A percentile compares a stretch with the other conserved stretches of the same genome.
phyloP scores from a whole-genome alignment of 2,329 filamentous ascomycete species.

The Penicillium decumbens region DNA sequence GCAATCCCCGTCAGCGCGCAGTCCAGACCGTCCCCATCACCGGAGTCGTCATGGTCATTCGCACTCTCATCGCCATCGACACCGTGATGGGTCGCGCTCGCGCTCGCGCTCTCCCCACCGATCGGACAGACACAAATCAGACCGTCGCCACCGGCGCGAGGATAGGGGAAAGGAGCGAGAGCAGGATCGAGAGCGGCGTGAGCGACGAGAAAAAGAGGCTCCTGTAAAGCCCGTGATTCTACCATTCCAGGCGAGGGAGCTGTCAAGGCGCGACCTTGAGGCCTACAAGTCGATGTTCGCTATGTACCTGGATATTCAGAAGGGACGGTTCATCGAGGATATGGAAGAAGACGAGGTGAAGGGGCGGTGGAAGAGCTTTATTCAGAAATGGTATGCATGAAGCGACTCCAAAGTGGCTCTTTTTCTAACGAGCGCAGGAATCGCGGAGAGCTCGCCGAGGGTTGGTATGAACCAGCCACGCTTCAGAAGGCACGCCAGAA shows the following conservation, averaged over 20 bases:
- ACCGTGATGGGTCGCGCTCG: conserved; percentile 23
- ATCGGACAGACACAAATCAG: conserved; percentile 28
- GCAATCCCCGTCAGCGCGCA: conserved; percentile 4
- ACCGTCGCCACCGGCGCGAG: conserved; percentile 38
- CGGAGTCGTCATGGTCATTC: conserved; percentile 17
- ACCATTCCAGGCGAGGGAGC: conserved; percentile 60
- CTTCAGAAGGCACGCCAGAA: conserved; percentile 51
- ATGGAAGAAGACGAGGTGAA: conserved; percentile 70
- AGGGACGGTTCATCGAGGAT: conserved; percentile 63
- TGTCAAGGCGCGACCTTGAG: conserved; percentile 66
- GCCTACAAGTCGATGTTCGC: conserved; percentile 69
- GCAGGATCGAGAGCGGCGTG: conserved; percentile 17
- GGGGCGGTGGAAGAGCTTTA: conserved; percentile 90
- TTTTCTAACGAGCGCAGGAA: conserved; percentile 59
- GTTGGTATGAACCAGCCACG: conserved; percentile 85
- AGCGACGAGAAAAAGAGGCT: conserved; percentile 12
- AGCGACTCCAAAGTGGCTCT: conserved; percentile 30
- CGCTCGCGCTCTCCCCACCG: conserved; percentile 38
- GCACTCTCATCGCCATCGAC: conserved; percentile 21
- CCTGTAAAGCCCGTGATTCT: conserved; percentile 41
- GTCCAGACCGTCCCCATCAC: conserved; percentile 14
- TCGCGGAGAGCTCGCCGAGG: conserved; percentile 74
- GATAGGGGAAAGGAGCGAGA: conserved; percentile 28
- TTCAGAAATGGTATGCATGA: conserved; percentile 70
- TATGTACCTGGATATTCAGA: conserved; percentile 84